A percentile compares a stretch with the other conserved stretches of the same genome.
These are phyloP conservation scores for Elongisporangium anandrum DNA, from an alignment of 352 stramenopile species.

Conservation along the genomic window DNA sequence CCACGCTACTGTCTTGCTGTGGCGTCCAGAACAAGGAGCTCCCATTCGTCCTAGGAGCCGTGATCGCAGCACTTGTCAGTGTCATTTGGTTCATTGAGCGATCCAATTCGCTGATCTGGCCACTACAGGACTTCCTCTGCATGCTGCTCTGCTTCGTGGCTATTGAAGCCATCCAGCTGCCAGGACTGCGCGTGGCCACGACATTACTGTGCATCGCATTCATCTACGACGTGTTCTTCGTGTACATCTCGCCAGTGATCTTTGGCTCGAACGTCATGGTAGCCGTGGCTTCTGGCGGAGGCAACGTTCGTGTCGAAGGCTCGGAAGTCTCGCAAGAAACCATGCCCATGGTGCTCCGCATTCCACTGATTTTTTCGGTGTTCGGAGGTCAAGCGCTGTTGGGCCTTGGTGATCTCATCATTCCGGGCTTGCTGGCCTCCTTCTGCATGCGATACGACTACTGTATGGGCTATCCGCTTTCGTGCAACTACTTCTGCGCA, in stretches of 20 bases:
- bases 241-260: conserved; percentile 87
- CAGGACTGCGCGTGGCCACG: conserved; percentile 72
- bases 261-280: conserved; percentile 90
- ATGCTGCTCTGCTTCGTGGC: conserved; percentile 88
- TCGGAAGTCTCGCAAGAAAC: conserved; percentile 14
- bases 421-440: conserved; percentile 89
- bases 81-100: conserved; percentile 61
- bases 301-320: conserved; percentile 11
- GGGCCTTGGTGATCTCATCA: conserved; percentile 92
- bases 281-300: conserved; percentile 80
- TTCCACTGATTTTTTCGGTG: conserved; percentile 88
- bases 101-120: conserved; percentile 62
- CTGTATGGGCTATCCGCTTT: conserved; percentile 44
- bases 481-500: conserved; percentile 73
- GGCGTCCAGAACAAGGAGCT: conserved; percentile 1
- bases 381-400: conserved; percentile 88
- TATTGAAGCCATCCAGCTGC: conserved; percentile 77
- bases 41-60: conserved; percentile 10
- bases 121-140: conserved; percentile 87
- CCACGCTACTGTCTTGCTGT: conserved; percentile 1
- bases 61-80: conserved; percentile 16
- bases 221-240: conserved; percentile 94
- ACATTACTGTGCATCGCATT: conserved; percentile 86
- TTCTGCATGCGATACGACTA: conserved; percentile 92
- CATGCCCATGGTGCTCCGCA: conserved; percentile 70